Percentiles rank a stretch among this genome's conserved stretches.
Evolutionary conservation across 2,329 filamentous ascomycete species (phyloP).

Genomic region (Microsporum audouinii): DNA sequence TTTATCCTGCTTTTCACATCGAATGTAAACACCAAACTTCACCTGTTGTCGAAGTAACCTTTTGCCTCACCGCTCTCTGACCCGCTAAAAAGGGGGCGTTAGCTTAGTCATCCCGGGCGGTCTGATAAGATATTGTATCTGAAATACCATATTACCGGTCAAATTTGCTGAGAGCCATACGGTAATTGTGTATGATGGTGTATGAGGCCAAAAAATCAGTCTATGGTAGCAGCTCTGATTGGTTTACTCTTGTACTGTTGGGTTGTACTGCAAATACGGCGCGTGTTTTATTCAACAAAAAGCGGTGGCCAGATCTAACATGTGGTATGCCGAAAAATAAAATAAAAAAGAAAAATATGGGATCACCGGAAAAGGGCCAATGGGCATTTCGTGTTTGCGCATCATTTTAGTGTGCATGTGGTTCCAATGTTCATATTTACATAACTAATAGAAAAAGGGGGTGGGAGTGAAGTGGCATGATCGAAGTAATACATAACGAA

Average conservation of each 20-base stretch:
- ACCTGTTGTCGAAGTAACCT: not conserved
- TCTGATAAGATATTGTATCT: not conserved
- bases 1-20: not conserved
- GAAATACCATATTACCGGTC: not conserved
- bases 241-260: not conserved
- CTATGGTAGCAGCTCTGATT: not conserved
- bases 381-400: not conserved
- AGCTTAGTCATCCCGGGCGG: not conserved
- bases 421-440: not conserved
- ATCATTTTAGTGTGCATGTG: not conserved
- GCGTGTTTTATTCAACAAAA: constrained; percentile 2
- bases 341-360: not conserved
- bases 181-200: not conserved
- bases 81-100: not conserved
- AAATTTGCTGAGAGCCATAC: not conserved
- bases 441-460: not conserved
- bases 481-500: not conserved
- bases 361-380: not conserved
- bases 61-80: not conserved
- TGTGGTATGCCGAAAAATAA: not conserved
- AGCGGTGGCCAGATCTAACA: not conserved
- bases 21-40: not conserved
- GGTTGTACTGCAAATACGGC: not conserved
- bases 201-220: not conserved
- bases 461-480: not conserved